phyloP scores from a whole-genome alignment of 2,329 filamentous ascomycete genomes.

The Trichoderma sp. region DNA sequence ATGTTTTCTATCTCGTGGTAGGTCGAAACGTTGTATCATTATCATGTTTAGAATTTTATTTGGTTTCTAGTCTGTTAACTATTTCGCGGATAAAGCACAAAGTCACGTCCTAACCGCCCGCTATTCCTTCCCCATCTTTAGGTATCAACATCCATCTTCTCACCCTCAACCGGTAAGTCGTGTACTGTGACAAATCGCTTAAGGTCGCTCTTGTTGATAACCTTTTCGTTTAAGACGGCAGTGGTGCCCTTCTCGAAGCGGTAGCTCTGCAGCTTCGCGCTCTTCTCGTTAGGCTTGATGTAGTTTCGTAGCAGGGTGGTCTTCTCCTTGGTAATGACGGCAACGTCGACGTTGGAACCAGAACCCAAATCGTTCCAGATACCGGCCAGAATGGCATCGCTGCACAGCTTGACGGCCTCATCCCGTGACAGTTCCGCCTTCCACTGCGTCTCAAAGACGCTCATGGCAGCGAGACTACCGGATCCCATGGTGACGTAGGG shows the following conservation, averaged over 20 bases:
- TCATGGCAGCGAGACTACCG: constrained; percentile 94
- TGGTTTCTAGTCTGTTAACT: constrained; percentile 19
- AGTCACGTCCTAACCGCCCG: not conserved
- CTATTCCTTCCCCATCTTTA: constrained; percentile 35
- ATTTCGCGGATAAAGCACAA: constrained; percentile 1
- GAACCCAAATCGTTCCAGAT: constrained; percentile 99
- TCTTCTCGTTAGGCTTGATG: constrained; percentile 89
- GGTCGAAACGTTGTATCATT: not conserved
- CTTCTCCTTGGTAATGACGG: constrained; percentile 93
- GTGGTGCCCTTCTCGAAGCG: constrained; percentile 90
- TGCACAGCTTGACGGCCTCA: constrained; percentile 78
- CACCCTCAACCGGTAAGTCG: constrained; percentile 72
- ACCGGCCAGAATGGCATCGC: constrained; percentile 90
- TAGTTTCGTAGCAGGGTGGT: constrained; percentile 91
- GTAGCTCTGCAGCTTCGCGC: constrained; percentile 91
- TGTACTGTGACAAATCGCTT: constrained; percentile 92
- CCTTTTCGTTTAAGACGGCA: constrained; percentile 91
- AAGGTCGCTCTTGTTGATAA: constrained; percentile 92
- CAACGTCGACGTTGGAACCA: constrained; percentile 95
- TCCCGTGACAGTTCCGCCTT: constrained; percentile 74
- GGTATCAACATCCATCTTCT: constrained; percentile 69
- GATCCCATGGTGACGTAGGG: constrained; percentile 99
- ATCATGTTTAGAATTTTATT: constrained; percentile 2
- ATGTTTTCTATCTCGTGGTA: not conserved
- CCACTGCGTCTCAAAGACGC: constrained; percentile 96